These are phyloP conservation scores for Hansenula sp. DNA, from an alignment of 1,139 yeast genomes.

Conservation along the genomic window DNA sequence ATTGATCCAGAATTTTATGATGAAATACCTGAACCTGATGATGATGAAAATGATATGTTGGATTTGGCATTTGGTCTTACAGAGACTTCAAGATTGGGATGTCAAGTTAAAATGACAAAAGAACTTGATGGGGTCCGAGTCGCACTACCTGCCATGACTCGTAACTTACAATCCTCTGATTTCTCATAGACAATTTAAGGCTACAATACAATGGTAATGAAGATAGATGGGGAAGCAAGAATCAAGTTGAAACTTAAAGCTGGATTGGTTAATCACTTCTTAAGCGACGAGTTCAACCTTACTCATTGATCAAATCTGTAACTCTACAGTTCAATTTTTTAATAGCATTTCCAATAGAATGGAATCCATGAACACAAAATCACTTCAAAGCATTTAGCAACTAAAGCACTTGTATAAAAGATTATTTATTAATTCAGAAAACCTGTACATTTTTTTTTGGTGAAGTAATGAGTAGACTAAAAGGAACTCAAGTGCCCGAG, in stretches of 20 bases:
- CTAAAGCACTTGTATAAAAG: background rate
- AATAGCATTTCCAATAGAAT: too few relatives aligned
- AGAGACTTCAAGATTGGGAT: constrained; percentile 93
- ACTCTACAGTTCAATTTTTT: too few relatives aligned
- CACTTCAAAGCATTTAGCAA: background rate
- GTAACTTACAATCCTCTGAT: constrained; percentile 80
- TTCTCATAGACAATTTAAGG: constrained; percentile 32
- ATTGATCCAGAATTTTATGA: constrained; percentile 95
- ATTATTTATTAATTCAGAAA: background rate
- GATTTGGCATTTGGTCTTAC: constrained; percentile 96
- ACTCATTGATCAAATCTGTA: background rate
- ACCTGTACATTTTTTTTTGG: constrained; percentile 1
- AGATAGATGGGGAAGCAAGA: too few relatives aligned
- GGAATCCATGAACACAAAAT: background rate
- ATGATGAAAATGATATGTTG: constrained; percentile 97
- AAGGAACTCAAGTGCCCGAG: too few relatives aligned
- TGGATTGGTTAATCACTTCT: background rate
- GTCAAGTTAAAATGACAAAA: constrained; percentile 86
- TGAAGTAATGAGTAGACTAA: too few relatives aligned
- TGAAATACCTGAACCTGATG: constrained; percentile 88
- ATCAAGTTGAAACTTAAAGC: too few relatives aligned
- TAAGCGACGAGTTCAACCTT: background rate
- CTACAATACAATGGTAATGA: too few relatives aligned
- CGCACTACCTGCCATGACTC: constrained; percentile 97
- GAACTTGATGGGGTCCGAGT: constrained; percentile 90